Evolutionary conservation across 139 green algal genomes (phyloP).

Genomic region (Chlamydomonas sphaeroides): DNA sequence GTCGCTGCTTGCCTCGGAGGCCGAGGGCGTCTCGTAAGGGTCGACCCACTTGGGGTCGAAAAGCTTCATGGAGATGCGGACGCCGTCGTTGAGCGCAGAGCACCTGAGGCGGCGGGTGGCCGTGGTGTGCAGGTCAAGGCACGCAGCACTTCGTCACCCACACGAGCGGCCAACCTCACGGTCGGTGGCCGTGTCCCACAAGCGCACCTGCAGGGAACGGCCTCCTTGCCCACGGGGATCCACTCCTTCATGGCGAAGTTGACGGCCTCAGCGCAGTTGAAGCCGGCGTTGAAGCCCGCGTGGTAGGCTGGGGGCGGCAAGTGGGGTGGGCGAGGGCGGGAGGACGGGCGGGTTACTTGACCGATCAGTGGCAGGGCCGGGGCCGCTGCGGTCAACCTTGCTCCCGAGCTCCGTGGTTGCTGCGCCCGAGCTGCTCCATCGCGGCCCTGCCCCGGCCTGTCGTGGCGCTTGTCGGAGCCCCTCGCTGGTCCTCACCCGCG

Average conservation of each 20-base stretch:
- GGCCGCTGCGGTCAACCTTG: not conserved
- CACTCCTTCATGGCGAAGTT: slow-evolving; percentile 83
- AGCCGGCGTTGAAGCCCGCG: slow-evolving; percentile 82
- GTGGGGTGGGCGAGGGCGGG: not conserved
- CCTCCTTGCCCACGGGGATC: slow-evolving; percentile 64
- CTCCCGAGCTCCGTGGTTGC: too few relatives aligned
- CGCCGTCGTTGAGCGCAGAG: slow-evolving; percentile 56
- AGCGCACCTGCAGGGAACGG: slow-evolving; percentile 59
- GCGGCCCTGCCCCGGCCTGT: too few relatives aligned
- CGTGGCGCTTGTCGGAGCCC: too few relatives aligned
- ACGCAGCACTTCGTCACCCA: not conserved
- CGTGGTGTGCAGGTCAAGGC: slow-evolving; percentile 3
- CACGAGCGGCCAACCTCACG: too few relatives aligned
- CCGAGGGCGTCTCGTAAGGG: slow-evolving; percentile 31
- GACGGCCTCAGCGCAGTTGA: slow-evolving; percentile 90
- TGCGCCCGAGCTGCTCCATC: too few relatives aligned
- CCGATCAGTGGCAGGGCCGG: not conserved
- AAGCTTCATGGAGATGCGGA: slow-evolving; percentile 73
- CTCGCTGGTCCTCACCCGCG: slow-evolving; percentile 23
- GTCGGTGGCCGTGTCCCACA: too few relatives aligned
- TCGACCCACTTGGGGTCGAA: slow-evolving; percentile 61
- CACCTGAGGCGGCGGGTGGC: slow-evolving; percentile 35
- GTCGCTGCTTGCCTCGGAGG: not conserved
- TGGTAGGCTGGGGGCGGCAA: slow-evolving; percentile 77
- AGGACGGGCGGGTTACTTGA: not conserved